Percentiles rank a stretch among this genome's conserved stretches.
phyloP scores from a whole-genome alignment of 1,139 yeast species.

The Suhomyces atakaporum region DNA sequence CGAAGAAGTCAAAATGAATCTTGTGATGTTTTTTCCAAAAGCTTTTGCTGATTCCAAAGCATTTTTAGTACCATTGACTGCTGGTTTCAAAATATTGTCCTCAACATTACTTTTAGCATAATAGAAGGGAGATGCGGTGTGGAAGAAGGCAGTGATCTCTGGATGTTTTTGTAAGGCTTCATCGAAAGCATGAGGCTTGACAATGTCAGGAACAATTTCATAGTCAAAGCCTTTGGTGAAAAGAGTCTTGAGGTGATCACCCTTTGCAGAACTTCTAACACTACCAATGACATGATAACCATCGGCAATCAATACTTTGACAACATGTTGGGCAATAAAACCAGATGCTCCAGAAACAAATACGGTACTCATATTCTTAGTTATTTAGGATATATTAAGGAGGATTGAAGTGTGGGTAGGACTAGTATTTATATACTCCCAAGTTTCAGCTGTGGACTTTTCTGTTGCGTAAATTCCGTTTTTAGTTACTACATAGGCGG shows the following conservation, averaged over 20 bases:
- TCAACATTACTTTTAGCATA: constrained; percentile 22
- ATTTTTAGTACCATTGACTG: constrained; percentile 33
- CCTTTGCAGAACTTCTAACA: constrained; percentile 51
- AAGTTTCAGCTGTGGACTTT: too few species aligned
- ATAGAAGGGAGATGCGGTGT: constrained; percentile 45
- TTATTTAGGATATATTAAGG: too few species aligned
- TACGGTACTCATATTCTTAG: constrained; percentile 19
- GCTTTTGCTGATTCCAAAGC: constrained; percentile 34
- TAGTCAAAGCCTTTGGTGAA: constrained; percentile 7
- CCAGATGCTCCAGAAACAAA: constrained; percentile 45
- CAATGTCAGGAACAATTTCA: constrained; percentile 27
- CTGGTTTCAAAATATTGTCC: constrained; percentile 29
- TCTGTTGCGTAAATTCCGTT: too few species aligned
- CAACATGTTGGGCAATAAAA: constrained; percentile 39
- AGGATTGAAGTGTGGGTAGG: too few species aligned
- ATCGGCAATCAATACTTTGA: constrained; percentile 28
- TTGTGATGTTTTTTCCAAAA: constrained; percentile 49
- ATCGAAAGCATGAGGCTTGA: constrained; percentile 35
- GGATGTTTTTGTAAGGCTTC: constrained; percentile 31
- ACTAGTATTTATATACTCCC: too few species aligned
- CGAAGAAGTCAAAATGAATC: constrained; percentile 58
- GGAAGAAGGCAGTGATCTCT: constrained; percentile 36
- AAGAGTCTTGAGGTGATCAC: constrained; percentile 1
- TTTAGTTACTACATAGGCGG: too few species aligned
- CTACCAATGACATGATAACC: constrained; percentile 60